These are phyloP conservation scores for Malassezia cuniculi DNA, from an alignment of 1,284 basidiomycete species.

Conservation along the genomic window DNA sequence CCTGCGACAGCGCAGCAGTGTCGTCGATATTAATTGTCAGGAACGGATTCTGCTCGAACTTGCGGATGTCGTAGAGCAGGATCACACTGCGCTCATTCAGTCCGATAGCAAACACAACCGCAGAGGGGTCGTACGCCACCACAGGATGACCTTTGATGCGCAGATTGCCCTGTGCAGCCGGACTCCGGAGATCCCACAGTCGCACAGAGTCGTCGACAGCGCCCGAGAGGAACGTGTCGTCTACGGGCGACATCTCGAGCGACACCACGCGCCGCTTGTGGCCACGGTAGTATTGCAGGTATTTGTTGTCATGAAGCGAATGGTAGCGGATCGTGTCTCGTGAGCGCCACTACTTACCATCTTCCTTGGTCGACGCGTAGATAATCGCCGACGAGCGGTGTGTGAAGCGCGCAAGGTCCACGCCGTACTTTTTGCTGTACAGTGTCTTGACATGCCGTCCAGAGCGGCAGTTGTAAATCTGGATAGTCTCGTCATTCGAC, in stretches of 20 bases:
- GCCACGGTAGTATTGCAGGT: constrained; percentile 84
- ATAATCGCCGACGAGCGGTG: constrained; percentile 73
- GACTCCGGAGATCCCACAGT: constrained; percentile 80
- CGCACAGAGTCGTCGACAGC: constrained; percentile 89
- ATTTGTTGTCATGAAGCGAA: constrained; percentile 88
- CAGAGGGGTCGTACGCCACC: constrained; percentile 77
- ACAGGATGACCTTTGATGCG: constrained; percentile 58
- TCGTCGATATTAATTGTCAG: constrained; percentile 60
- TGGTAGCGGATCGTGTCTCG: constrained; percentile 77
- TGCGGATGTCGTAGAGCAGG: constrained; percentile 61
- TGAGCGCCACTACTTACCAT: constrained; percentile 48
- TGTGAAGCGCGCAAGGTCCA: constrained; percentile 82
- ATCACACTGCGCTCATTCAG: constrained; percentile 52
- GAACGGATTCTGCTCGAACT: constrained; percentile 83
- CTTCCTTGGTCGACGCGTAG: constrained; percentile 86
- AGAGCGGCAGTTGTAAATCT: constrained; percentile 70
- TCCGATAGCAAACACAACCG: constrained; percentile 81
- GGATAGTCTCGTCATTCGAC: constrained; percentile 82
- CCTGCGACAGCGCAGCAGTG: constrained; percentile 23
- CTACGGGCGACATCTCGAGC: constrained; percentile 76
- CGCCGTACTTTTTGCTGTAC: constrained; percentile 90
- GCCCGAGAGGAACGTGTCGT: constrained; percentile 89
- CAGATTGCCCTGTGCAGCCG: constrained; percentile 54
- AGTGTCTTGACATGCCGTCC: constrained; percentile 65
- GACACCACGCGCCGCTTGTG: constrained; percentile 70